Evolutionary conservation across 1,284 basidiomycete species (phyloP).

Genomic region (Anthracocystis walkeri): DNA sequence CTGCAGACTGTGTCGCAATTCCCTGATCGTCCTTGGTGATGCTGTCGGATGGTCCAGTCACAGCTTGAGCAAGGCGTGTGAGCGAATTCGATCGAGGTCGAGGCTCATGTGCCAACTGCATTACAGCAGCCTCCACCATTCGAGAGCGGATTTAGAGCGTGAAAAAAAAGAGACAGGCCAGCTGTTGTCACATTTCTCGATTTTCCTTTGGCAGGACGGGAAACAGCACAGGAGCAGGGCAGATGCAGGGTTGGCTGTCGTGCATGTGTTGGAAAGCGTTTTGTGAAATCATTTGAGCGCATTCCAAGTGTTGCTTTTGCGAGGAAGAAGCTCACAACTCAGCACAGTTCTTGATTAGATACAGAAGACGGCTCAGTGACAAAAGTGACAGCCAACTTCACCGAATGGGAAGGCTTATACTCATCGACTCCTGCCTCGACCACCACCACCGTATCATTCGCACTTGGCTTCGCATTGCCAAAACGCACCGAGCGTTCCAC

Average conservation of each 20-base stretch:
- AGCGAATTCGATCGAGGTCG: too few species aligned
- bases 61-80: too few species aligned
- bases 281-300: neutral
- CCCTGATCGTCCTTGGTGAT: too few species aligned
- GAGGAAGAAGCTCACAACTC: neutral
- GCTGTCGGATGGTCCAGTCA: too few species aligned
- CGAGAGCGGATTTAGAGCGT: too few species aligned
- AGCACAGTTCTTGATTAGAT: neutral
- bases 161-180: too few species aligned
- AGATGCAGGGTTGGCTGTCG: slow-evolving; percentile 4
- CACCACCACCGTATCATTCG: neutral
- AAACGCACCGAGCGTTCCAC: too few species aligned
- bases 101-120: too few species aligned
- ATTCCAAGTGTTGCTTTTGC: neutral
- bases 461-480: neutral
- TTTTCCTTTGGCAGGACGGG: neutral
- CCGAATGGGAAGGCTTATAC: too few species aligned
- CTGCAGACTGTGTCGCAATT: too few species aligned
- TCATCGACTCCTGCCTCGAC: neutral
- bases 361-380: too few species aligned
- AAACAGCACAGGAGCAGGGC: neutral
- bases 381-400: neutral
- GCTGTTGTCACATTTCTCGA: neutral
- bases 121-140: too few species aligned
- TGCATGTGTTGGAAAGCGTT: neutral